These are phyloP conservation scores for Cryptomeria japonica DNA, from an alignment of 75 land plant genomes.

Conservation along the genomic window DNA sequence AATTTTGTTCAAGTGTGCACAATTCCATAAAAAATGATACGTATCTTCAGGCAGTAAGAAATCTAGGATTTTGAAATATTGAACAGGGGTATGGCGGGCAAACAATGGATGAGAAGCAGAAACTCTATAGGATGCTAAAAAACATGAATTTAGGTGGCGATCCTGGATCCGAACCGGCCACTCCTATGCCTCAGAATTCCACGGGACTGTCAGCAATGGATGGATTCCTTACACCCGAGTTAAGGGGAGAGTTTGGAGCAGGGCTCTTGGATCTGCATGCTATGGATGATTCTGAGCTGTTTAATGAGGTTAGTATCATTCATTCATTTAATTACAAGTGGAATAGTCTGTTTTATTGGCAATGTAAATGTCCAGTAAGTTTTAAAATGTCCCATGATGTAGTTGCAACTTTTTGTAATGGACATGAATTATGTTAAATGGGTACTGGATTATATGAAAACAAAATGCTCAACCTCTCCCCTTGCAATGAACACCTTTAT, in stretches of 20 bases:
- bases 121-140: slow-evolving; percentile 72
- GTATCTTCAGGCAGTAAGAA: background rate
- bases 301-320: slow-evolving; percentile 64
- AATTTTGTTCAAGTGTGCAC: background rate
- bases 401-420: background rate
- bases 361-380: background rate
- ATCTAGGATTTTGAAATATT: background rate
- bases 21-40: background rate
- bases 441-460: background rate
- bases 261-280: slow-evolving; percentile 96
- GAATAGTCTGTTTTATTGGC: background rate
- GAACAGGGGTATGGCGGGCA: slow-evolving; percentile 85
- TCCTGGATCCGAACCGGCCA: slow-evolving; percentile 68
- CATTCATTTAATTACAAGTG: background rate
- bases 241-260: slow-evolving; percentile 92
- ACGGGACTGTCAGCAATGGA: slow-evolving; percentile 38
- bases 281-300: slow-evolving; percentile 90
- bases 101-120: slow-evolving; percentile 85
- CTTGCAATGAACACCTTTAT: background rate
- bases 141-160: slow-evolving; percentile 79
- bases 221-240: slow-evolving; percentile 85
- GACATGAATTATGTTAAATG: background rate
- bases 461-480: background rate
- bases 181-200: slow-evolving; percentile 54
- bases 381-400: background rate